A percentile compares a stretch with the other conserved stretches of the same genome.
Conservation (phyloP, 1,139 yeast genomes). For the Blastobotrys elegans region DNA sequence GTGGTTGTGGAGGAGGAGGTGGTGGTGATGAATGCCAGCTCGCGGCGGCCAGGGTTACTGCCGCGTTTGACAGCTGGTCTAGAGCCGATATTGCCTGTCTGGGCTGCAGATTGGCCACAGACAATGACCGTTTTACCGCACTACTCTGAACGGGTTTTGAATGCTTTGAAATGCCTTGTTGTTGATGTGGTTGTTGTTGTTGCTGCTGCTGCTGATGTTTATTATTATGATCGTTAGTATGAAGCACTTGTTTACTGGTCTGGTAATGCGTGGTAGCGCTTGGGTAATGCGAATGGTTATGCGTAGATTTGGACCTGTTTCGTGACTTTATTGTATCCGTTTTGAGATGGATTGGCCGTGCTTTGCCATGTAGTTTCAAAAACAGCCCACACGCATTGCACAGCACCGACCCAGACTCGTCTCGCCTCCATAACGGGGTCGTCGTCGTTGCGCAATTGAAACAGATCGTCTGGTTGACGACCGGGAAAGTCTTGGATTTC, state of each 20-base stretch:
- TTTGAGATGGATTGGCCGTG: conserved; percentile 85
- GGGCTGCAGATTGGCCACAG: not conserved
- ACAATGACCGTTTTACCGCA: too few species aligned
- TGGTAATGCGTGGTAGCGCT: not conserved
- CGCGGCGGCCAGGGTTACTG: conserved; percentile 5
- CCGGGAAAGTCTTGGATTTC: not conserved
- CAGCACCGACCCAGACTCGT: conserved; percentile 85
- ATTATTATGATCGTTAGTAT: not conserved
- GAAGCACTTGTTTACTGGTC: not conserved
- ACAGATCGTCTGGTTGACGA: conserved; percentile 41
- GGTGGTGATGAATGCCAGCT: too few species aligned
- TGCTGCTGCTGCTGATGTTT: not conserved
- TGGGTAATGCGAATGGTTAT: not conserved
- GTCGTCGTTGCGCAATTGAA: conserved; percentile 88
- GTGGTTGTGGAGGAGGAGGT: not conserved
- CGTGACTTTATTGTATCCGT: conserved; percentile 90
- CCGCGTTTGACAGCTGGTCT: conserved; percentile 11
- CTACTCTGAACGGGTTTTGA: too few species aligned
- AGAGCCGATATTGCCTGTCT: not conserved
- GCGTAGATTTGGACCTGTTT: conserved; percentile 55
- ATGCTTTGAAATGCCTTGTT: not conserved
- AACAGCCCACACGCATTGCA: conserved; percentile 96
- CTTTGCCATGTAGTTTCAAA: conserved; percentile 83
- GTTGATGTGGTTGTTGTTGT: not conserved
- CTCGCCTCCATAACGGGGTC: conserved; percentile 93